Evolutionary conservation across 2,329 filamentous ascomycete genomes (phyloP).

Genomic region (Harringtonia lauricola): DNA sequence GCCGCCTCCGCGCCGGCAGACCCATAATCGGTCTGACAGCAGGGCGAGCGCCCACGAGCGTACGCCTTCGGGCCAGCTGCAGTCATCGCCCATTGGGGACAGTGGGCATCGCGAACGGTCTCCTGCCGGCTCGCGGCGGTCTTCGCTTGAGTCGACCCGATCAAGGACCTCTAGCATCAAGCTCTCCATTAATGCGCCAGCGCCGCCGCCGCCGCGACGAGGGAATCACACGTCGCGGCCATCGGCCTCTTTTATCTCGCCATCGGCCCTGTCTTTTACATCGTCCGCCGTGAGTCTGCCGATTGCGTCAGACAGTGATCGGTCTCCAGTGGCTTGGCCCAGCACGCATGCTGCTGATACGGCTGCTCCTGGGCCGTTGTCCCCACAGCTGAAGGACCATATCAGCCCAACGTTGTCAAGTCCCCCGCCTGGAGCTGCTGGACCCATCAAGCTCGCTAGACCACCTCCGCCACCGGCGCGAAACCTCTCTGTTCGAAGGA

Average conservation of each 20-base stretch:
- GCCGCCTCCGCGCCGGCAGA: constrained; percentile 40
- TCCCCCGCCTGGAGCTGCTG: too few relatives aligned
- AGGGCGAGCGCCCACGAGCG: constrained; percentile 9
- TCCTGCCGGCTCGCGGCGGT: constrained; percentile 25
- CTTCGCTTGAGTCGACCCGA: constrained; percentile 37
- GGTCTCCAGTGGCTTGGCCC: neutral
- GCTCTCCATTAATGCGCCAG: constrained; percentile 29
- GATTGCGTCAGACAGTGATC: neutral
- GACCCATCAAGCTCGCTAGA: constrained; percentile 11
- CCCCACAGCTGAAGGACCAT: neutral
- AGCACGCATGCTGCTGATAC: neutral
- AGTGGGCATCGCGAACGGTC: constrained; percentile 9
- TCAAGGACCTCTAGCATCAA: constrained; percentile 34
- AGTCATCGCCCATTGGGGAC: constrained; percentile 19
- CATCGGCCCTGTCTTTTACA: constrained; percentile 5
- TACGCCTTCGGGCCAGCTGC: constrained; percentile 11
- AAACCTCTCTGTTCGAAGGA: constrained; percentile 17
- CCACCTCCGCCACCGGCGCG: constrained; percentile 24
- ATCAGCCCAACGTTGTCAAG: too few relatives aligned
- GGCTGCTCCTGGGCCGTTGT: neutral
- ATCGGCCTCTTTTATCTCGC: constrained; percentile 13
- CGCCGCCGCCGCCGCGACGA: constrained; percentile 45
- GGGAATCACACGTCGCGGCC: constrained; percentile 27
- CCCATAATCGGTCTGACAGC: constrained; percentile 35
- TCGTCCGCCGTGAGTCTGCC: neutral